Percentiles rank a stretch among this genome's conserved stretches.
Conservation (phyloP, 1,284 basidiomycete genomes). For the Schizophyllum amplum region DNA sequence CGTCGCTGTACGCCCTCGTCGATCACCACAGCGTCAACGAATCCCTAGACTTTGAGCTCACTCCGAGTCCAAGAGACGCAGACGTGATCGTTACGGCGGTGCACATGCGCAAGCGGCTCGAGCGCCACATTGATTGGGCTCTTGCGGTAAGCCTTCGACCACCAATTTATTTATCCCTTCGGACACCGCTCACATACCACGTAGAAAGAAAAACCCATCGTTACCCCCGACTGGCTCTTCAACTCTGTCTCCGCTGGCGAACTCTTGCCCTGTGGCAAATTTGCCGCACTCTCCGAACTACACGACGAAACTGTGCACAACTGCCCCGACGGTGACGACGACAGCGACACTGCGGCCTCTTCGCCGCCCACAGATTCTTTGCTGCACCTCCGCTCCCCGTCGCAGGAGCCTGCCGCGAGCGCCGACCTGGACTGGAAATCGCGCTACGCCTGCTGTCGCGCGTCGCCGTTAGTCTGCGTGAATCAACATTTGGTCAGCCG, state of each 20-base stretch:
- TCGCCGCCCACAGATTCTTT: slow-evolving; percentile 9
- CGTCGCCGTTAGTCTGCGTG: slow-evolving; percentile 54
- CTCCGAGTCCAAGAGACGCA: slow-evolving; percentile 36
- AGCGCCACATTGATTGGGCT: slow-evolving; percentile 58
- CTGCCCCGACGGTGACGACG: slow-evolving; percentile 28
- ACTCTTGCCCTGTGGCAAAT: slow-evolving; percentile 42
- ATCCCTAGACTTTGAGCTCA: slow-evolving; percentile 28
- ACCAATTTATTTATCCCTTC: neutral
- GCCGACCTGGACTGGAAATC: slow-evolving; percentile 30
- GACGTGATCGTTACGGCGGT: slow-evolving; percentile 61
- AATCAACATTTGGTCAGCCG: slow-evolving; percentile 54
- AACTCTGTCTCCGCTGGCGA: slow-evolving; percentile 39
- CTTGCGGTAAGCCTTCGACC: slow-evolving; percentile 42
- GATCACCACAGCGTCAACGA: slow-evolving; percentile 26
- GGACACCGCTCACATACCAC: slow-evolving; percentile 1
- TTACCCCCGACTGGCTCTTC: slow-evolving; percentile 61
- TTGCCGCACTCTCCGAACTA: slow-evolving; percentile 44
- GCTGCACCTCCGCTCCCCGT: slow-evolving; percentile 7
- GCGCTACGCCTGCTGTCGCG: slow-evolving; percentile 50
- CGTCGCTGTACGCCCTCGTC: slow-evolving; percentile 39
- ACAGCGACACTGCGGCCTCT: slow-evolving; percentile 1
- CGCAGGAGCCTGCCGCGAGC: slow-evolving; percentile 5
- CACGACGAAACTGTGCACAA: slow-evolving; percentile 34
- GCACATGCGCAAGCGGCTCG: slow-evolving; percentile 55
- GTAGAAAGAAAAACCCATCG: slow-evolving; percentile 55